Evolutionary conservation across 345 rosid genomes (phyloP).

Genomic region (Eucalyptus erythrocorys): DNA sequence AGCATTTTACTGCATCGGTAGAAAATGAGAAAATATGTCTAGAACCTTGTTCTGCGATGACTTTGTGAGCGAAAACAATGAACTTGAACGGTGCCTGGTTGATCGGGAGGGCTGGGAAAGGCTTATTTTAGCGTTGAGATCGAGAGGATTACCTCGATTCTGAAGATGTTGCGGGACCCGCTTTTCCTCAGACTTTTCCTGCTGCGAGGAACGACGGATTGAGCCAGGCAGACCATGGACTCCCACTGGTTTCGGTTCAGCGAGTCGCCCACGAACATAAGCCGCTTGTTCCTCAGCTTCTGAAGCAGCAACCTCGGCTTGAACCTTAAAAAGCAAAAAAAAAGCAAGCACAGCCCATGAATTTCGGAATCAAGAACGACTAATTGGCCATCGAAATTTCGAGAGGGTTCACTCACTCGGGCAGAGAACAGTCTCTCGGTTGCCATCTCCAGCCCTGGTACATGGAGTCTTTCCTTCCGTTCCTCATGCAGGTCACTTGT

Average conservation of each 20-base stretch:
- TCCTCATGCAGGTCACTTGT: conserved; percentile 85
- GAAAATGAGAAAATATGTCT: neutral
- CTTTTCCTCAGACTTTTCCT: conserved; percentile 53
- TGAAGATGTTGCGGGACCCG: conserved; percentile 59
- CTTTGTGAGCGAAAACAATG: accelerated
- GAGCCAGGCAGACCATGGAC: conserved; percentile 91
- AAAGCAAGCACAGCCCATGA: neutral
- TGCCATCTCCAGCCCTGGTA: conserved; percentile 98
- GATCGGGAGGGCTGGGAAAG: neutral
- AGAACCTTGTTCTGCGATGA: neutral
- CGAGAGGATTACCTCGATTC: conserved; percentile 44
- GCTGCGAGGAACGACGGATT: conserved; percentile 59
- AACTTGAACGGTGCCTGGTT: neutral
- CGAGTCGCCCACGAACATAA: conserved; percentile 98
- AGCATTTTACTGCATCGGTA: neutral
- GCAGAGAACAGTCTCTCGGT: conserved; percentile 76
- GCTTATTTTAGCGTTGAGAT: neutral
- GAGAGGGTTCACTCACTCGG: conserved; percentile 30
- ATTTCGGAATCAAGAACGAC: neutral
- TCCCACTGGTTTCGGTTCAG: conserved; percentile 97
- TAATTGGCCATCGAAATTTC: neutral
- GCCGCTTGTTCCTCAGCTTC: conserved; percentile 87
- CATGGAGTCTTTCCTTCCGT: conserved; percentile 74
- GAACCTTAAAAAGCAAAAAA: conserved; percentile 62
- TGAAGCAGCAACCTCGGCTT: conserved; percentile 54